Evolutionary conservation across 306 rosid genomes (phyloP), one percentile per base, ranked within the genome.

Genomic region (Vigna unguiculata): DNA sequence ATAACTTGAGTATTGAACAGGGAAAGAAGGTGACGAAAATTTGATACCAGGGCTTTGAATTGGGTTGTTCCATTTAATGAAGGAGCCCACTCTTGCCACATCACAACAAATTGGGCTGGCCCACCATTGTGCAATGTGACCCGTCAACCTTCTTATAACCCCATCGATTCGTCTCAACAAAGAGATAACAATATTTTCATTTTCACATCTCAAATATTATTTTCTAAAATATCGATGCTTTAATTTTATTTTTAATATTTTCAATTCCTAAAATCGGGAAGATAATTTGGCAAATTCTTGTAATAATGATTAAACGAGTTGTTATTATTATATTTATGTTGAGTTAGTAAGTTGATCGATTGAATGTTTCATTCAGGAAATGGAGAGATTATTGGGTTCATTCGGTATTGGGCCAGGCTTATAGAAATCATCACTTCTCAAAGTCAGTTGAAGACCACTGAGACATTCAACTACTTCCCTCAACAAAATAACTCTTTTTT

Each of bases 11-110:
- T 24, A 83, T 81, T 85, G 32, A 84, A 77, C 75, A 81, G 61
- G 76, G 48, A 78, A 84, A 79, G 60, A 81, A 83, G 78, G 32
- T 73, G 89, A 78, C 83, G 80, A 84, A 76, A 83, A 63, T 19
- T 76, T 53, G 46, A 49, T 80, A 9, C 16, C 71, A 85, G 46
- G 45, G 67, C 30, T 75, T 65, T 63, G 7, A 58, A 60, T 57
- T 59, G 2, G 10, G 12, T 68, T 73, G 12, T 68, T 73, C 60
- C 12, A 49, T 69, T 25, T 40, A 32, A 74, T 64, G 28, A 45
- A 32, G 53, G 59, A 40, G 52, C 81, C 79, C 75, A 64, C 77
- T 40, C 40, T 25, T 15, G 41, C 40, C 62, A 61, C 79, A 77
- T 21, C 53, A 66, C 73, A 77, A 58, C 70, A 45, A 76, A 19